Percentiles rank a stretch among this genome's conserved stretches.
phyloP scores from a whole-genome alignment of 305 asterid species.

The Fraxinus sp. region DNA sequence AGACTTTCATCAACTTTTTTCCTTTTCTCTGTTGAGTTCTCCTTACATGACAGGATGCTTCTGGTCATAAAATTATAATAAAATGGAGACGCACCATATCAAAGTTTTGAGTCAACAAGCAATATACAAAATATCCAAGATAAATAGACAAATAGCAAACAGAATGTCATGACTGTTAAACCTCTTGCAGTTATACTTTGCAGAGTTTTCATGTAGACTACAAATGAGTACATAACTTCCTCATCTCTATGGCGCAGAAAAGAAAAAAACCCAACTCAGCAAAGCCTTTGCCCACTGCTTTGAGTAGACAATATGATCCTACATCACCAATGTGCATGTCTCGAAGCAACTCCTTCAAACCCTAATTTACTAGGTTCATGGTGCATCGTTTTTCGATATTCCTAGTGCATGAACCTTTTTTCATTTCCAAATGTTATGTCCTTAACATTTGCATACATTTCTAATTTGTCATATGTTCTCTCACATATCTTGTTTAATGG shows the following conservation, averaged over 20 bases:
- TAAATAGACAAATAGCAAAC: neutral
- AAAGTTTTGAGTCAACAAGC: neutral
- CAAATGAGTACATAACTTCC: neutral
- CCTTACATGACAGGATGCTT: slow-evolving; percentile 1
- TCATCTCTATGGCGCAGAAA: neutral
- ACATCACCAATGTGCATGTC: neutral
- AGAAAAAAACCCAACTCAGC: neutral
- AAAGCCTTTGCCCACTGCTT: neutral
- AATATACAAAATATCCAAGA: neutral
- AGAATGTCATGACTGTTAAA: neutral
- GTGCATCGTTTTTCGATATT: neutral
- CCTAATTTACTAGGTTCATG: neutral
- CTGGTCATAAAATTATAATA: neutral
- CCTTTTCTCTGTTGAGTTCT: neutral
- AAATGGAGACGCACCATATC: neutral
- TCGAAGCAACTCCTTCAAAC: neutral
- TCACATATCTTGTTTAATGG: neutral
- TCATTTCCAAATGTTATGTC: neutral
- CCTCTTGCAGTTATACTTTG: neutral
- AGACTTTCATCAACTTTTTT: neutral
- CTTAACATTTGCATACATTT: slow-evolving; percentile 2
- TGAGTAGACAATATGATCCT: neutral
- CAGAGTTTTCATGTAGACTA: neutral
- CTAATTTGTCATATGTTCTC: neutral
- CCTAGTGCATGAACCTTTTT: neutral